phyloP scores from a whole-genome alignment of 768 basidiomycete genomes.

The Daedaleopsis nitida region DNA sequence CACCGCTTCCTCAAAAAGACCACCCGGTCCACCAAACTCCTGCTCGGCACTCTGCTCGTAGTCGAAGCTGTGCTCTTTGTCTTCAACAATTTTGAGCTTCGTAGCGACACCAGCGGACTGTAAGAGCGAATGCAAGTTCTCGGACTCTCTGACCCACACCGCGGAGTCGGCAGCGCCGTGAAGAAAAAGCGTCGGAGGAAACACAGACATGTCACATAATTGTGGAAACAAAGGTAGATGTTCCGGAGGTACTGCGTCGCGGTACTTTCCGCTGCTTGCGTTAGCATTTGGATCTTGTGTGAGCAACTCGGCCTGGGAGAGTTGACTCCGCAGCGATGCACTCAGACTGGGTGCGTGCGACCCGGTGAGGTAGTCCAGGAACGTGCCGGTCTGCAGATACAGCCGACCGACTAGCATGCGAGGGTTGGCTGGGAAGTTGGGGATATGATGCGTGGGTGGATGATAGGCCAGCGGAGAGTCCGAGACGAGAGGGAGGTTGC shows the following conservation, averaged over 20 bases:
- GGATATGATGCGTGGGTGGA: constrained; percentile 44
- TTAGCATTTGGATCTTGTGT: background rate
- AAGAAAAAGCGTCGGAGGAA: constrained; percentile 50
- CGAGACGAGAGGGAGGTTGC: constrained; percentile 29
- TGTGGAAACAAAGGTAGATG: constrained; percentile 50
- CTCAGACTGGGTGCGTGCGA: constrained; percentile 49
- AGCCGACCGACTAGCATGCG: constrained; percentile 60
- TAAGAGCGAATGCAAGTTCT: constrained; percentile 37
- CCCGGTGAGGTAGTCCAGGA: constrained; percentile 61
- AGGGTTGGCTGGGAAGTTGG: constrained; percentile 63
- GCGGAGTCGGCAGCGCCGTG: constrained; percentile 53
- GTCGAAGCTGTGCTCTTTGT: constrained; percentile 59
- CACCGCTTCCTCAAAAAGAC: constrained; percentile 38
- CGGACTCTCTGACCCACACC: constrained; percentile 45
- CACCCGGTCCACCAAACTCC: constrained; percentile 32
- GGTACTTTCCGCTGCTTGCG: background rate
- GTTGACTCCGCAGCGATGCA: constrained; percentile 34
- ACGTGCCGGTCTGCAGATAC: constrained; percentile 59
- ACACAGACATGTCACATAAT: constrained; percentile 35
- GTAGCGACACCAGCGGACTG: constrained; percentile 37
- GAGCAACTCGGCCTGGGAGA: background rate
- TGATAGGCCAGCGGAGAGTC: constrained; percentile 53
- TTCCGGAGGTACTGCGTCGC: constrained; percentile 29
- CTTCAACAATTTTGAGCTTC: constrained; percentile 40
- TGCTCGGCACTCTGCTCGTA: constrained; percentile 47